Evolutionary conservation across 2,329 filamentous ascomycete genomes (phyloP).

Genomic region (Exophiala bonariae): DNA sequence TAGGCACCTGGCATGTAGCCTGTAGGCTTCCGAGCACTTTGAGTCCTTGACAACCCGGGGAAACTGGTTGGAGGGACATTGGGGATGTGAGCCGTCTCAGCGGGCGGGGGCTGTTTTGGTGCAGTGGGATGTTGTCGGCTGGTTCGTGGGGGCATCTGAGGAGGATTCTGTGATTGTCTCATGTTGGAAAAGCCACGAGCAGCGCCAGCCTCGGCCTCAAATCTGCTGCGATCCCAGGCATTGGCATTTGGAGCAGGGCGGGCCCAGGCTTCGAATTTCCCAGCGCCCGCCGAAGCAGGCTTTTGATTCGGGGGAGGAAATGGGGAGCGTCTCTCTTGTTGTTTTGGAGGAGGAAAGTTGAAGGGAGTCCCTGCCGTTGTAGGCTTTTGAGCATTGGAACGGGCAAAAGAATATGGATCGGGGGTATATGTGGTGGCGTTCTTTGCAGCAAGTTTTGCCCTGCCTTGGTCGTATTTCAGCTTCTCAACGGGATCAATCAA

Average conservation of each 20-base stretch:
- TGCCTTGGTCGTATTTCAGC: constrained; percentile 62
- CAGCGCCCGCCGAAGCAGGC: constrained; percentile 21
- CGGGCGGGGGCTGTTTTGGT: constrained; percentile 16
- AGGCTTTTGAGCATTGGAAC: constrained; percentile 13
- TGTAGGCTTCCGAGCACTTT: constrained; percentile 48
- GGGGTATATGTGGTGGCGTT: constrained; percentile 6
- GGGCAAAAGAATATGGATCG: constrained; percentile 20
- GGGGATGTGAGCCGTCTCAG: constrained; percentile 33
- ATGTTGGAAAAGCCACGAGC: constrained; percentile 25
- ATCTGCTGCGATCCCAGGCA: constrained; percentile 25
- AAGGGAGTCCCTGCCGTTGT: constrained; percentile 15
- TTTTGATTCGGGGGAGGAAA: constrained; percentile 17
- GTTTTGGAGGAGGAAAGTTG: constrained; percentile 22
- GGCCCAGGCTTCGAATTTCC: constrained; percentile 27
- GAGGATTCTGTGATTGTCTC: constrained; percentile 15
- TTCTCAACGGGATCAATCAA: constrained; percentile 61
- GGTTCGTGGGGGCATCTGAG: constrained; percentile 21
- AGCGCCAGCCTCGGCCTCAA: constrained; percentile 25
- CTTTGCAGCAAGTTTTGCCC: constrained; percentile 34
- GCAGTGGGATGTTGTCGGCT: constrained; percentile 25
- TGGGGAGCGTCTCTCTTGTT: constrained; percentile 9
- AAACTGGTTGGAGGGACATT: constrained; percentile 32
- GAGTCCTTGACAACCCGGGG: constrained; percentile 36
- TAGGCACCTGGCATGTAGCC: constrained; percentile 61
- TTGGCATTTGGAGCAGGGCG: constrained; percentile 20